These are phyloP conservation scores for Populus hybrid DNA, from an alignment of 441 rosid genomes.

Conservation along the genomic window DNA sequence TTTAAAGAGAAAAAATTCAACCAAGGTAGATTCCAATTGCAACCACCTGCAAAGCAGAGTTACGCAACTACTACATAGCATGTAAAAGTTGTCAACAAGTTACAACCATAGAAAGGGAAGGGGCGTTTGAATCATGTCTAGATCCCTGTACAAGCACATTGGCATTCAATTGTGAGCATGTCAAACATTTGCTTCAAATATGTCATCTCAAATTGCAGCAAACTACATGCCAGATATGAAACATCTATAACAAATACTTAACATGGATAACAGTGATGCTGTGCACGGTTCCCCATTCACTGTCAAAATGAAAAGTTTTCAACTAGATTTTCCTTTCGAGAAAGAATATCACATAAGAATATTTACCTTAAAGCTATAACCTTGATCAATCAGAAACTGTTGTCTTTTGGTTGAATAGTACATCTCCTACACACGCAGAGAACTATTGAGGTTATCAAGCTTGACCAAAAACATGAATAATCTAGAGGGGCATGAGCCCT, in stretches of 20 bases:
- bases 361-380: conserved; percentile 86
- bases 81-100: neutral
- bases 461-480: neutral
- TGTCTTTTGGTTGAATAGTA: conserved; percentile 96
- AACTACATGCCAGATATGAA: neutral
- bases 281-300: neutral
- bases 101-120: neutral
- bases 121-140: neutral
- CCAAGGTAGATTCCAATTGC: neutral
- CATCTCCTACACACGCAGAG: conserved; percentile 63
- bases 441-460: neutral
- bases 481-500: neutral
- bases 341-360: neutral
- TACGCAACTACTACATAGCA: neutral
- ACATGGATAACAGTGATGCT: neutral
- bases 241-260: neutral
- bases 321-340: neutral
- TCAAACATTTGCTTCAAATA: neutral
- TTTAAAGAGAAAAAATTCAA: neutral
- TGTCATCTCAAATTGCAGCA: neutral
- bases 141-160: neutral
- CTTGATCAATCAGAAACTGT: conserved; percentile 96
- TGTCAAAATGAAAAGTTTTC: neutral
- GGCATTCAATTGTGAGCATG: neutral
- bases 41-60: neutral